A percentile compares a stretch with the other conserved stretches of the same genome.
Conservation (phyloP, 2,329 filamentous ascomycete genomes). For the Paraphoma sp. region DNA sequence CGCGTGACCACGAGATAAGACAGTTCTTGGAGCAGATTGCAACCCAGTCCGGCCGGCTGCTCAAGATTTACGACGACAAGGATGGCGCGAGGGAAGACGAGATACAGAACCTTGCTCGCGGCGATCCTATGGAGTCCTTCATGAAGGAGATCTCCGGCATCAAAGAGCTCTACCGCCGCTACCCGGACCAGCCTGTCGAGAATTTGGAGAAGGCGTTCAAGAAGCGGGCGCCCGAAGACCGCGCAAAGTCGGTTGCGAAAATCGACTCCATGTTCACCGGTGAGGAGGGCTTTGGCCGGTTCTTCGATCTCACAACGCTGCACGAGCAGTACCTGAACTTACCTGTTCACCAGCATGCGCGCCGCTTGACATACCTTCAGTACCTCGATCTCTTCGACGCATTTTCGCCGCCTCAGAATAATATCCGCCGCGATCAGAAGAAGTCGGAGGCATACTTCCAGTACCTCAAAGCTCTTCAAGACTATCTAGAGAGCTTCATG, state of each 20-base stretch:
- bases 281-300: conserved; percentile 91
- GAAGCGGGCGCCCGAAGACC: conserved; percentile 68
- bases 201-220: conserved; percentile 95
- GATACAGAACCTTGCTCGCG: conserved; percentile 81
- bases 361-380: conserved; percentile 83
- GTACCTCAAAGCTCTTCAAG: conserved; percentile 80
- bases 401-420: conserved; percentile 76
- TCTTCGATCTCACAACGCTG: conserved; percentile 82
- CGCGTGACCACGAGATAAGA: conserved; percentile 89
- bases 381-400: conserved; percentile 91
- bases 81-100: conserved; percentile 76
- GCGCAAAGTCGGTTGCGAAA: conserved; percentile 66
- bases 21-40: conserved; percentile 89
- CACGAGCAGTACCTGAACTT: conserved; percentile 93
- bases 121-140: conserved; percentile 89
- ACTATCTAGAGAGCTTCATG: conserved; percentile 89
- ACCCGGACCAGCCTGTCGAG: conserved; percentile 93
- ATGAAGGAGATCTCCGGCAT: conserved; percentile 83
- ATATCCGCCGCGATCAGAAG: conserved; percentile 82
- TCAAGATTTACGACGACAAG: conserved; percentile 84
- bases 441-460: conserved; percentile 90
- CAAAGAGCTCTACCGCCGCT: conserved; percentile 86
- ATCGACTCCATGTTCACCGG: conserved; percentile 94
- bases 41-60: conserved; percentile 78
- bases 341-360: conserved; percentile 72